Evolutionary conservation across 2,329 filamentous ascomycete genomes (phyloP), one percentile per base, ranked within the genome.

Genomic region (Emydomyces testavorans): DNA sequence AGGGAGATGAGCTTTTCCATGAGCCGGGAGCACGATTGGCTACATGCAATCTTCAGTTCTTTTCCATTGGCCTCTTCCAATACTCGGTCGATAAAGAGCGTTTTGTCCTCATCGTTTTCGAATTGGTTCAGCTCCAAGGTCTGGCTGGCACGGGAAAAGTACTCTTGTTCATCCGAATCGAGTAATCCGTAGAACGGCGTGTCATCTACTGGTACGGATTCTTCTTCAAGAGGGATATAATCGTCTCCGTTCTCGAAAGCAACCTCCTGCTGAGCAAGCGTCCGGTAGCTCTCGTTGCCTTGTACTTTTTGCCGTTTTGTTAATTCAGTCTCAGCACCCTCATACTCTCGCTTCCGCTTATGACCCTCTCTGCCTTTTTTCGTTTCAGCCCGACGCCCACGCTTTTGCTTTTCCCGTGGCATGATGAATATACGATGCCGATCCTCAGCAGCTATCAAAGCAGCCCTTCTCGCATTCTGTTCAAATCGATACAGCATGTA

Each of bases 41-140:
- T 94, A 68, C 86, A 92, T 20, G 89, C 89, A 53, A 98, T 78
- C 73, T 96, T 98, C 60, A 98, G 73, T 65, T 96, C 92, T 67
- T 96, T 96, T 52, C 87, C 88, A 52, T 80, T 74, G 0, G 89
- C 88, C 67, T 96, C 90, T 56, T 77, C 75, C 67, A 85, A 94
- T 44, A 96, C 84, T 64, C 83, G 93, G 52, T 82, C 79, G 39
- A 96, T 66, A 59, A 87, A 88, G 41, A 83, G 59, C 46, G 72
- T 70, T 50, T 81, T 76, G 56, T 88, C 83, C 56, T 94, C 86
- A 45, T 78, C 65, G 32, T 81, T 80, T 34, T 77, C 78, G 63
- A 96, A 96, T 62, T 90, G 80, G 68, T 96, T 92, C 56, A 86
- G 68, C 64, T 94, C 89, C 51, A 98, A 80, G 68, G 93, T 75